Base-by-base conservation (phyloP, 164 flowering plant species). In the Nymphaea colorata region DNA sequence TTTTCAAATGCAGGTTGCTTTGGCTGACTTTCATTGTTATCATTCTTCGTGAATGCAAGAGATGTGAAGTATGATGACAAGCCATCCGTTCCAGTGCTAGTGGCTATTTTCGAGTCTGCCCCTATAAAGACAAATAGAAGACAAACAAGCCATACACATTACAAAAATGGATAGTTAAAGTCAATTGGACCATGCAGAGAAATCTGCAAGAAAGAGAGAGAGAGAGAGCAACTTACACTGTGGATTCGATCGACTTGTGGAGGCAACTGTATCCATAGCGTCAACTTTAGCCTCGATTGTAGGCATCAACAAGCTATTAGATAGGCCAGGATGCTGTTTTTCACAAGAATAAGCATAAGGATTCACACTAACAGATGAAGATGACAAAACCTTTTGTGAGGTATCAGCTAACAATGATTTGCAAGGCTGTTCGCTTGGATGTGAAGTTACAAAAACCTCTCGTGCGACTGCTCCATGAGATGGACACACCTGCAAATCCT, bases 21-120 rank as follows among this genome's bases (percentile, higher is more conserved):
- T 3, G 60, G 75, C 70, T 68, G 82, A 72, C 72, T 76, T 43
- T 63, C 75, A 69, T 77, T 82, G 83, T 80, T 81, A 43, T 81
- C 89, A 77, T 79, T 82, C 74, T 89, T 96, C 87, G 94, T 77
- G 82, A 88, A 87, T 77, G 86, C 79, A 89, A 89, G 89, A 80
- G 85, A 84, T 85, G 74, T 73, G 79, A 86, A 63, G 81, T 86
- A 82, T 87, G 88, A 82, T 62, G 80, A 78, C 67, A 87, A 82
- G 72, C 80, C 75, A 76, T 77, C 81, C 76, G 66, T 76, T 79
- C 76, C 75, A 81, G 73, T 65, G 65, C 59, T 59, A 44, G 85
- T 79, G 87, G 84, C 82, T 88, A 79, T 75, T 76, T 67, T 68
- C 65, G 75, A 86, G 82, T 77, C 77, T 74, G 84, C 86, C 85